Percentiles rank a stretch among this genome's conserved stretches.
phyloP scores from a whole-genome alignment of 768 basidiomycete species.

The Suillus bovinus region DNA sequence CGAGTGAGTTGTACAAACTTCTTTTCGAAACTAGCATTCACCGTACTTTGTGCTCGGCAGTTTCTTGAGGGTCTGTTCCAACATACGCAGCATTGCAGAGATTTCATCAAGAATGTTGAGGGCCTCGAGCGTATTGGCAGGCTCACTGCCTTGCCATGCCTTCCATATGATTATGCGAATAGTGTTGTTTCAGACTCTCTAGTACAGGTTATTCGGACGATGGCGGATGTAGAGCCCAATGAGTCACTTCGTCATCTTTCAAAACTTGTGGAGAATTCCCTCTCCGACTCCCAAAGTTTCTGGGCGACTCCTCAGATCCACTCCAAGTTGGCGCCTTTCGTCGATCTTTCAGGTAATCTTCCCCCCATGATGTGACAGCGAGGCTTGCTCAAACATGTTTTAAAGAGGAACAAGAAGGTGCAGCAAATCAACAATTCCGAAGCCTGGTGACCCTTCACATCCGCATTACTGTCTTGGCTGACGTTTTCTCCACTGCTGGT shows the following conservation, averaged over 20 bases:
- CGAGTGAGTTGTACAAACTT: conserved; percentile 48
- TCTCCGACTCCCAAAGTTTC: conserved; percentile 68
- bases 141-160: conserved; percentile 79
- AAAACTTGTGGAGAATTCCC: conserved; percentile 65
- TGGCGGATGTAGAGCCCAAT: conserved; percentile 82
- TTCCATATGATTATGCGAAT: conserved; percentile 87
- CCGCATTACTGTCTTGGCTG: conserved; percentile 79
- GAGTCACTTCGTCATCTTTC: conserved; percentile 74
- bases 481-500: conserved; percentile 82
- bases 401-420: conserved; percentile 46
- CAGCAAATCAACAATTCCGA: conserved; percentile 67
- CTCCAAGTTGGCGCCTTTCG: conserved; percentile 64
- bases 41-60: conserved; percentile 37
- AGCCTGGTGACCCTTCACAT: conserved; percentile 74
- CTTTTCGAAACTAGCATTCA: conserved; percentile 1
- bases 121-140: conserved; percentile 74
- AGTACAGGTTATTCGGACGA: conserved; percentile 84
- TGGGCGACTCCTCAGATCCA: conserved; percentile 56
- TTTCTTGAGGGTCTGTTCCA: conserved; percentile 96
- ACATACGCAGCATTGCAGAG: conserved; percentile 84
- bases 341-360: conserved; percentile 52
- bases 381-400: conserved; percentile 12
- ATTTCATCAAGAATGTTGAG: conserved; percentile 78
- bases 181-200: conserved; percentile 85
- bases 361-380: background rate